phyloP scores from a whole-genome alignment of 2,329 filamentous ascomycete species.

The Septoria linicola region DNA sequence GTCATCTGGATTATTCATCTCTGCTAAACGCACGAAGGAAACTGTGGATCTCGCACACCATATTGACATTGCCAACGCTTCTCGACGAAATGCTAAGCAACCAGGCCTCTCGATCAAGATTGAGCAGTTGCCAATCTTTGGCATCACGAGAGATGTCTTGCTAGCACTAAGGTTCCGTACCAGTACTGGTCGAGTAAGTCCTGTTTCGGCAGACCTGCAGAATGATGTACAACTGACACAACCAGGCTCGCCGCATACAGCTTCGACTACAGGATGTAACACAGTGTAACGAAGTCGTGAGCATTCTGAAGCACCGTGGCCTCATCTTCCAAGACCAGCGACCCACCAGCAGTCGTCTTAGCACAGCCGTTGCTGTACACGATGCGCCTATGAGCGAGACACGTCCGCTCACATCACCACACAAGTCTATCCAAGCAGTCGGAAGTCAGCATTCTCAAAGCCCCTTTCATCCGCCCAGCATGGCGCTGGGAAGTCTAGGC shows the following conservation, averaged over 20 bases:
- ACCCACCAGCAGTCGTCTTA: conserved; percentile 24
- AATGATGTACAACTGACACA: neutral
- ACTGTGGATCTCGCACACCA: conserved; percentile 32
- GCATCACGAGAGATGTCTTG: conserved; percentile 41
- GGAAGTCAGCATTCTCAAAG: conserved; percentile 3
- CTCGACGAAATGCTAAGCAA: conserved; percentile 22
- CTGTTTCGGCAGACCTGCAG: neutral
- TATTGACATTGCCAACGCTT: conserved; percentile 27
- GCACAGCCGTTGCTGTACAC: conserved; percentile 11
- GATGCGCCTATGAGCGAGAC: conserved; percentile 13
- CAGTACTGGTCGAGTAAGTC: conserved; percentile 39
- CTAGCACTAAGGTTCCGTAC: conserved; percentile 45
- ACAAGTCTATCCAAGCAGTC: conserved; percentile 3
- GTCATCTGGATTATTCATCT: neutral
- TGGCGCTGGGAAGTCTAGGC: conserved; percentile 17
- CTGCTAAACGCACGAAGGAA: conserved; percentile 30
- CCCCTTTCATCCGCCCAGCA: conserved; percentile 15
- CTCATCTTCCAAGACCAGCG: conserved; percentile 34
- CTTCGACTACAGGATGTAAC: conserved; percentile 30
- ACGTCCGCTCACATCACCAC: conserved; percentile 17
- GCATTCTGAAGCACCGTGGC: conserved; percentile 29
- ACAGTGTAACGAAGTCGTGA: conserved; percentile 29
- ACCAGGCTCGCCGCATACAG: conserved; percentile 36
- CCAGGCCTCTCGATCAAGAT: conserved; percentile 34
- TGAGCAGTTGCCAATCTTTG: conserved; percentile 48